Evolutionary conservation across 805 yeast species (phyloP).

Genomic region (Starmerella tilneyi): DNA sequence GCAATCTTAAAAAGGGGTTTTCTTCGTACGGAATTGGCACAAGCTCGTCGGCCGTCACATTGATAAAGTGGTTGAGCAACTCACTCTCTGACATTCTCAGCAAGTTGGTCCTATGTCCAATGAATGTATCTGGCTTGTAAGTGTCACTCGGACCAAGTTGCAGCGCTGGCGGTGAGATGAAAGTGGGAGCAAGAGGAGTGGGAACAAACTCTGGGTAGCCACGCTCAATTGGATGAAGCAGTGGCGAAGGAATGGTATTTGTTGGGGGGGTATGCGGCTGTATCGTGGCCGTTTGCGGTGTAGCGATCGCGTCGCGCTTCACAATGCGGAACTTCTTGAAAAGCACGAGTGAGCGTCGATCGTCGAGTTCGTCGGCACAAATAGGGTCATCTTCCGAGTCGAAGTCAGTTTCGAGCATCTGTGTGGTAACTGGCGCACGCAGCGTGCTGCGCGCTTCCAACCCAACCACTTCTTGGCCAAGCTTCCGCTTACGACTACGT

Average conservation of each 20-base stretch:
- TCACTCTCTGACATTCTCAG: constrained; percentile 31
- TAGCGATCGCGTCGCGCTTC: background rate
- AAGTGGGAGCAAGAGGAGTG: background rate
- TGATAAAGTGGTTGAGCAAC: constrained; percentile 51
- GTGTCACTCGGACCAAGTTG: background rate
- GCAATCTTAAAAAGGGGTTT: constrained; percentile 54
- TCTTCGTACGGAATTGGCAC: constrained; percentile 60
- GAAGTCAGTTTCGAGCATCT: constrained; percentile 16
- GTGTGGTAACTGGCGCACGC: constrained; percentile 3
- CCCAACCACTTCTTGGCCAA: constrained; percentile 15
- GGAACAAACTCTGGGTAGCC: background rate
- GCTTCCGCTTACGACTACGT: constrained; percentile 10
- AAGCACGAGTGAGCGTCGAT: constrained; percentile 12
- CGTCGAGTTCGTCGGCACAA: constrained; percentile 7
- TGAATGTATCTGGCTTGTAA: background rate
- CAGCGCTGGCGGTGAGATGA: background rate
- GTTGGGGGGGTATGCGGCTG: background rate
- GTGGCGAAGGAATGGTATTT: constrained; percentile 3
- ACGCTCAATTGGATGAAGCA: constrained; percentile 1
- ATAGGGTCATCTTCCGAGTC: constrained; percentile 17
- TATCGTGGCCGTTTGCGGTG: background rate
- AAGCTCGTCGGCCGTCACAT: constrained; percentile 48
- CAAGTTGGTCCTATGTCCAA: background rate
- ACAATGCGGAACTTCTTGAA: constrained; percentile 18
- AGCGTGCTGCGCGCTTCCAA: constrained; percentile 1